Conservation (phyloP, 2,329 filamentous ascomycete species). For the Fusarium sterilihyphosum region DNA sequence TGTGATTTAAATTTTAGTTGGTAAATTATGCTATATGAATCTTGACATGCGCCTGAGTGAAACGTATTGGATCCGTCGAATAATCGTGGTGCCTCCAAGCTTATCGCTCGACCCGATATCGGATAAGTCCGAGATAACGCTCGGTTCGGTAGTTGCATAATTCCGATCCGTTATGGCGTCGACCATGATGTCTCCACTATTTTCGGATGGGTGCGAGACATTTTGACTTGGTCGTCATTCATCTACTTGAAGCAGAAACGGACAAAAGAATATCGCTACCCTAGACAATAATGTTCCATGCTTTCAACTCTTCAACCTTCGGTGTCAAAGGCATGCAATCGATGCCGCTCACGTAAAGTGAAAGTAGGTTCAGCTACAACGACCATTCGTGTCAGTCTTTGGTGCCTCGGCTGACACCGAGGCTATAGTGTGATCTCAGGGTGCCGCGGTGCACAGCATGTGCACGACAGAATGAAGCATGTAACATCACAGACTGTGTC, state of each 20-base stretch:
- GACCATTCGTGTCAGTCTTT: too few relatives aligned
- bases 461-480: neutral
- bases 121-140: neutral
- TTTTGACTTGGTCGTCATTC: neutral
- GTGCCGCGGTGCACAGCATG: slow-evolving; percentile 2
- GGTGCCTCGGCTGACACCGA: neutral
- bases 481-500: neutral
- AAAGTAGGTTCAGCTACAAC: neutral
- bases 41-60: too few relatives aligned
- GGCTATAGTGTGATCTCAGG: neutral
- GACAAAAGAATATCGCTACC: neutral
- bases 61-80: too few relatives aligned
- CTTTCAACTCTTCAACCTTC: neutral
- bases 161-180: neutral
- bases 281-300: neutral
- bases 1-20: neutral
- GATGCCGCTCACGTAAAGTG: neutral
- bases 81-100: too few relatives aligned
- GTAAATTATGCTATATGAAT: fast-evolving
- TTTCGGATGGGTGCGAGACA: neutral
- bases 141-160: neutral
- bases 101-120: neutral
- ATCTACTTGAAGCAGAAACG: fast-evolving
- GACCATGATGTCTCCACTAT: neutral
- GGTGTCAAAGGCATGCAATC: neutral